These are phyloP conservation scores for Croton setiger DNA, from an alignment of 441 rosid species.

Conservation along the genomic window DNA sequence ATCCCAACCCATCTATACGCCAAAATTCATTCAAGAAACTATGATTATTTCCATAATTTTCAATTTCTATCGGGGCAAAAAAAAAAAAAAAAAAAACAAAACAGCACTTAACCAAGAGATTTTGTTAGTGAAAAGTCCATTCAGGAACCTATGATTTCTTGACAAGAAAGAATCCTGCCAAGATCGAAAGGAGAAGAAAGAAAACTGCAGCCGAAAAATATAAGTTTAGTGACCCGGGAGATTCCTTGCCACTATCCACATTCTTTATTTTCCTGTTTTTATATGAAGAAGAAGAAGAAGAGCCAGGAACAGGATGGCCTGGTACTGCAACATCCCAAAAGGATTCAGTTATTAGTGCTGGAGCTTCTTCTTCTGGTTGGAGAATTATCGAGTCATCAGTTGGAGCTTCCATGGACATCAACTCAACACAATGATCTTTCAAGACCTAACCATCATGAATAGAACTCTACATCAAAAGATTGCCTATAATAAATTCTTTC, in stretches of 20 bases:
- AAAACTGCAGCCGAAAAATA: constrained; percentile 42
- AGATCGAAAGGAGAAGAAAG: constrained; percentile 51
- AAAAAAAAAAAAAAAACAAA: not conserved
- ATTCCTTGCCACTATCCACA: constrained; percentile 23
- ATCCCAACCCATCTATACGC: not conserved
- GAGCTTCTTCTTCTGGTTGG: constrained; percentile 59
- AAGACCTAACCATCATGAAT: constrained; percentile 43
- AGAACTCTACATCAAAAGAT: constrained; percentile 8
- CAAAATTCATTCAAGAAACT: not conserved
- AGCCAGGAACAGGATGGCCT: constrained; percentile 19
- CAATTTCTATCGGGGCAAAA: too few relatives aligned
- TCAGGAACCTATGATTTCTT: constrained; percentile 23
- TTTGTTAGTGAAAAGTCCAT: not conserved
- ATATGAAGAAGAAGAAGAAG: too few relatives aligned
- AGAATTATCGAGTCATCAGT: constrained; percentile 44
- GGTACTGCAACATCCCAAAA: constrained; percentile 65
- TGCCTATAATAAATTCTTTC: not conserved
- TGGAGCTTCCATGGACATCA: constrained; percentile 72
- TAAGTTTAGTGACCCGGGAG: constrained; percentile 25
- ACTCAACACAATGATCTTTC: constrained; percentile 77
- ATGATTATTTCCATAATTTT: not conserved
- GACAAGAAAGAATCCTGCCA: constrained; percentile 47
- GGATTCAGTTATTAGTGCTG: constrained; percentile 40
- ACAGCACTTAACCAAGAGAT: not conserved
- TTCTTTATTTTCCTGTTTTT: constrained; percentile 23